Evolutionary conservation across 257 asterid genomes (phyloP).

Genomic region (Thymus quinquecostatus): DNA sequence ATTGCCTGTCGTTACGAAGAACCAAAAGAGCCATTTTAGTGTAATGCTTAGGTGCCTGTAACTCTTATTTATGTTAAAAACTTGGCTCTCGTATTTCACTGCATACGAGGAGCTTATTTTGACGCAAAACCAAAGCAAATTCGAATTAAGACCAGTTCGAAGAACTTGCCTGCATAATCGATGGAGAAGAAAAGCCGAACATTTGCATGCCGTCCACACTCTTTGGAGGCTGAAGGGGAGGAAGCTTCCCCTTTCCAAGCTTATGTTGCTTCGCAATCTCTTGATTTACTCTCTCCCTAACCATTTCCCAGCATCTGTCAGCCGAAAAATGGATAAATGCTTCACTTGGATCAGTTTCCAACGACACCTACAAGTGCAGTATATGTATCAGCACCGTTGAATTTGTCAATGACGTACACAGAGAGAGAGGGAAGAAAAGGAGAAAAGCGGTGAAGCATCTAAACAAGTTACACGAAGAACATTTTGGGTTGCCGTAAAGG

Average conservation of each 20-base stretch:
- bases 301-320: conserved; percentile 91
- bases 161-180: conserved; percentile 72
- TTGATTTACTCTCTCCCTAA: conserved; percentile 80
- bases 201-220: conserved; percentile 92
- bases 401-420: background rate
- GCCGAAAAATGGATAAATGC: conserved; percentile 73
- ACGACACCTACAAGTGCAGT: conserved; percentile 55
- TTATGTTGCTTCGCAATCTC: conserved; percentile 82
- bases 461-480: background rate
- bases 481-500: background rate
- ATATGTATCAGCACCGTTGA: conserved; percentile 3
- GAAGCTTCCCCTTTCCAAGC: conserved; percentile 69
- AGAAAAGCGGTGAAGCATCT: background rate
- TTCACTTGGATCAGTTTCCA: conserved; percentile 77
- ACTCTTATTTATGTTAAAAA: background rate
- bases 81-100: too few relatives aligned
- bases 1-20: conserved; percentile 55
- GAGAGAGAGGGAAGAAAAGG: background rate
- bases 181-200: conserved; percentile 95
- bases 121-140: background rate
- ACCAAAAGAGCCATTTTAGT: background rate
- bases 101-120: too few relatives aligned
- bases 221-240: conserved; percentile 95
- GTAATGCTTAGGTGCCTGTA: background rate
- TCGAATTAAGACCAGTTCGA: background rate